phyloP scores from a whole-genome alignment of 2,329 filamentous ascomycete genomes.

The Fusarium tupiense region DNA sequence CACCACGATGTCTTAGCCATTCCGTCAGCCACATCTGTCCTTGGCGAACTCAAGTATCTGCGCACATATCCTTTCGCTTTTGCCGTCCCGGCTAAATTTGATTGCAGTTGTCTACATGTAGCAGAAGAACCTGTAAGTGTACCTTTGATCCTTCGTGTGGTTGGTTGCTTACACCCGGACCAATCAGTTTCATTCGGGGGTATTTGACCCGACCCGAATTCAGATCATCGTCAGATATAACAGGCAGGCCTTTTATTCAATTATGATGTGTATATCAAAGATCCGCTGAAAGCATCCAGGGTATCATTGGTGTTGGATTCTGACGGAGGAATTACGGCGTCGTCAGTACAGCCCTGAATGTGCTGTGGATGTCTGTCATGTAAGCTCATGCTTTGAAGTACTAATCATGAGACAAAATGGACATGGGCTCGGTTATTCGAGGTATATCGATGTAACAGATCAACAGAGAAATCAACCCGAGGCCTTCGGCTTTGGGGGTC shows the following conservation, averaged over 20 bases:
- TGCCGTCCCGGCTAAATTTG: slow-evolving; percentile 21
- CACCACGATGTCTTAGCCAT: neutral
- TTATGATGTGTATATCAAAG: neutral
- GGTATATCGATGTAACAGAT: neutral
- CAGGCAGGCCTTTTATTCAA: neutral
- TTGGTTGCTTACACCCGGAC: slow-evolving; percentile 19
- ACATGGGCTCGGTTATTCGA: neutral
- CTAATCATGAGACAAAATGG: neutral
- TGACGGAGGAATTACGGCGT: neutral
- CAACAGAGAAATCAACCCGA: neutral
- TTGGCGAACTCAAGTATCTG: neutral
- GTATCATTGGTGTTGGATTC: neutral
- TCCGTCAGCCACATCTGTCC: slow-evolving; percentile 1
- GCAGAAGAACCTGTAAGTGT: neutral
- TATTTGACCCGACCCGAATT: slow-evolving; percentile 7
- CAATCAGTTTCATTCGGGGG: slow-evolving; percentile 14
- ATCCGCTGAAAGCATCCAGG: neutral
- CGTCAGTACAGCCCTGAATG: neutral
- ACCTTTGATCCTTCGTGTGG: slow-evolving; percentile 6
- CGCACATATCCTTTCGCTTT: neutral
- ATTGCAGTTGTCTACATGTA: neutral
- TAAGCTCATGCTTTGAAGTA: no score
- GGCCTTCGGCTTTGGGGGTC: neutral
- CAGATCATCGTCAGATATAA: slow-evolving; percentile 3
- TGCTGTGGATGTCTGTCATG: no score